A percentile compares a stretch with the other conserved stretches of the same genome.
phyloP scores from a whole-genome alignment of 495 filamentous ascomycete species.

The Cenococcum geophilum region DNA sequence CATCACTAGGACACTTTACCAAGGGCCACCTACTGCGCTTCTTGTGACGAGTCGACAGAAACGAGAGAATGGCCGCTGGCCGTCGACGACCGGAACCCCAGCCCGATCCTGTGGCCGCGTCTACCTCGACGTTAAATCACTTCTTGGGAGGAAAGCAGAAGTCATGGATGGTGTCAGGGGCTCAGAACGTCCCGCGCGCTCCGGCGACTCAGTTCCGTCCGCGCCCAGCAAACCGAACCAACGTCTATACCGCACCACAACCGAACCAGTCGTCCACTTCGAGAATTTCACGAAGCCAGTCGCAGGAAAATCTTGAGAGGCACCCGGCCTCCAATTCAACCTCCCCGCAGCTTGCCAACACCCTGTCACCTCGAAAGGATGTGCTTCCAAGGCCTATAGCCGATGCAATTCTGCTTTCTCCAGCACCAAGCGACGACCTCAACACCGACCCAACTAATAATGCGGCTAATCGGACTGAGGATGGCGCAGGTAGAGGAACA shows the following conservation, averaged over 20 bases:
- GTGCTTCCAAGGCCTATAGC: conserved; percentile 3
- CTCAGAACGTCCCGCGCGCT: not conserved
- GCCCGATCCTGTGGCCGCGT: not conserved
- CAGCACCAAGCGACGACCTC: conserved; percentile 22
- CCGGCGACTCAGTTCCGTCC: not conserved
- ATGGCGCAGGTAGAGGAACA: not conserved
- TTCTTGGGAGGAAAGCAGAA: conserved; percentile 1
- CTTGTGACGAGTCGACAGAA: not conserved
- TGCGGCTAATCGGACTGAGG: not conserved
- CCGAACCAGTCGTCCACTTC: not conserved
- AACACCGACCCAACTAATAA: not conserved
- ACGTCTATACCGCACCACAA: not conserved
- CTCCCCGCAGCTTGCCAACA: conserved; percentile 27
- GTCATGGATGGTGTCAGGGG: not conserved
- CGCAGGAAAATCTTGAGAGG: conserved; percentile 2
- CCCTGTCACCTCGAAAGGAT: not conserved
- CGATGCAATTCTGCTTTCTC: conserved; percentile 20
- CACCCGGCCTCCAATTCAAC: conserved; percentile 27
- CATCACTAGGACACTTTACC: not conserved
- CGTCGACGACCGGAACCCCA: not conserved
- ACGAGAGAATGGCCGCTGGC: not conserved
- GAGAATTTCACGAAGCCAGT: not conserved
- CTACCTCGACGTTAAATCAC: not conserved
- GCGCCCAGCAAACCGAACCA: not conserved
- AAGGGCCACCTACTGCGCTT: not conserved